A percentile compares a stretch with the other conserved stretches of the same genome.
Evolutionary conservation across 108 stramenopile species (phyloP).

Genomic region (Fistulifera pelliculosa): DNA sequence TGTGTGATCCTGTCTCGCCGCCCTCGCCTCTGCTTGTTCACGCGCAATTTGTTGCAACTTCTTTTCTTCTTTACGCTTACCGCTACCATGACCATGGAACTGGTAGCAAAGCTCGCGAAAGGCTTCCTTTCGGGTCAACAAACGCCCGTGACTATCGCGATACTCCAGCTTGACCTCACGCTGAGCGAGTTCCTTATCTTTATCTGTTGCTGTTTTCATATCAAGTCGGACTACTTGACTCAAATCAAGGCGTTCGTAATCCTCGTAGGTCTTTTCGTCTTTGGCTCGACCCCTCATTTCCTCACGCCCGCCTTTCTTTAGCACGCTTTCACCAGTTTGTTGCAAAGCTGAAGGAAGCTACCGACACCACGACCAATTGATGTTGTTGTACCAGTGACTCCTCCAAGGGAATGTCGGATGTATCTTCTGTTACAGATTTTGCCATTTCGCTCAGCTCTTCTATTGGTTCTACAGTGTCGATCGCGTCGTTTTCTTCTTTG

Average conservation of each 20-base stretch:
- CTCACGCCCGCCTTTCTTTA: slow-evolving; percentile 52
- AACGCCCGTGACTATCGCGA: slow-evolving; percentile 87
- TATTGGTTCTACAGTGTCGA: slow-evolving; percentile 61
- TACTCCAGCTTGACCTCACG: slow-evolving; percentile 93
- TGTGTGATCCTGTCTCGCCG: slow-evolving; percentile 46
- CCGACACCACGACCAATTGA: slow-evolving; percentile 74
- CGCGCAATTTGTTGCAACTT: slow-evolving; percentile 63
- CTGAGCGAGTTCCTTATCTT: slow-evolving; percentile 69
- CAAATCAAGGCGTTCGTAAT: slow-evolving; percentile 71
- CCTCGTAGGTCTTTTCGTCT: slow-evolving; percentile 83
- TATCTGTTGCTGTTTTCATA: slow-evolving; percentile 44
- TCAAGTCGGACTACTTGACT: slow-evolving; percentile 69
- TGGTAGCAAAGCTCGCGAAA: slow-evolving; percentile 94
- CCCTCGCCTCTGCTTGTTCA: slow-evolving; percentile 60
- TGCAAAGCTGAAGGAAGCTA: slow-evolving; percentile 67
- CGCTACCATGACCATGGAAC: slow-evolving; percentile 94
- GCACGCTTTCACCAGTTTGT: slow-evolving; percentile 72
- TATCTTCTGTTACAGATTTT: slow-evolving; percentile 20
- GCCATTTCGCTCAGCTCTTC: slow-evolving; percentile 43
- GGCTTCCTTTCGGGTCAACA: slow-evolving; percentile 91
- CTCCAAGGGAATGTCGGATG: slow-evolving; percentile 22
- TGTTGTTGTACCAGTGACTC: slow-evolving; percentile 36
- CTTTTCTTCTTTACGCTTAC: slow-evolving; percentile 93
- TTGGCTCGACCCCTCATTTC: slow-evolving; percentile 83
- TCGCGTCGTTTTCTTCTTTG: slow-evolving; percentile 32